Evolutionary conservation across 768 basidiomycete genomes (phyloP).

Genomic region (Amanita subjunquillea): DNA sequence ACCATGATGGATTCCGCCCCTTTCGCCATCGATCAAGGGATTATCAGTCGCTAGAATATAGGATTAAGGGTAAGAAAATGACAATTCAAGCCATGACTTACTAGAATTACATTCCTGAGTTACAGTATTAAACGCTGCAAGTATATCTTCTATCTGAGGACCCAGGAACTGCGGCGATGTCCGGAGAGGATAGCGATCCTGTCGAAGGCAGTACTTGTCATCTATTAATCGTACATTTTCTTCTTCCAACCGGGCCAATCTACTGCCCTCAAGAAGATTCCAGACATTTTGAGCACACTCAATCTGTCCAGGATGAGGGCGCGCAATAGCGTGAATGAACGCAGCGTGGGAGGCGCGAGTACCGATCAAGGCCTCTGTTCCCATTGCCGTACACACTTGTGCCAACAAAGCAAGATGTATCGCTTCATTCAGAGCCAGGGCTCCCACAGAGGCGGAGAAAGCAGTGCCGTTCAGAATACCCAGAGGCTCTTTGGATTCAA

Average conservation of each 20-base stretch:
- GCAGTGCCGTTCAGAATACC: slow-evolving; percentile 71
- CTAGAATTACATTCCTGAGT: slow-evolving; percentile 74
- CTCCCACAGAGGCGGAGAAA: slow-evolving; percentile 63
- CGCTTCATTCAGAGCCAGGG: slow-evolving; percentile 63
- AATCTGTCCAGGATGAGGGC: slow-evolving; percentile 78
- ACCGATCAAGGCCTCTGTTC: slow-evolving; percentile 67
- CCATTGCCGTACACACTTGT: slow-evolving; percentile 71
- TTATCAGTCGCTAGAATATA: slow-evolving; percentile 64
- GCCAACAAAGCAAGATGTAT: slow-evolving; percentile 50
- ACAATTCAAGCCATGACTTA: slow-evolving; percentile 22
- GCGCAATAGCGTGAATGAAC: slow-evolving; percentile 65
- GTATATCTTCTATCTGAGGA: slow-evolving; percentile 68
- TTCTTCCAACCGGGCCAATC: slow-evolving; percentile 49
- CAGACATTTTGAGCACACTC: slow-evolving; percentile 58
- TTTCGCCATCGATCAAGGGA: slow-evolving; percentile 64
- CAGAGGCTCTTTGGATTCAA: slow-evolving; percentile 59
- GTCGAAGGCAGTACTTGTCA: slow-evolving; percentile 60
- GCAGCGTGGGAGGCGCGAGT: slow-evolving; percentile 51
- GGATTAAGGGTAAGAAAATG: slow-evolving; percentile 3
- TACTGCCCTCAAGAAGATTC: slow-evolving; percentile 49
- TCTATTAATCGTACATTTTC: slow-evolving; percentile 55
- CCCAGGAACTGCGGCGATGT: slow-evolving; percentile 73
- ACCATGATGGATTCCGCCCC: slow-evolving; percentile 58
- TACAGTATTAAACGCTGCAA: slow-evolving; percentile 46
- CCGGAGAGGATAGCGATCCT: slow-evolving; percentile 64